A percentile compares a stretch with the other conserved stretches of the same genome.
phyloP scores from a whole-genome alignment of 768 basidiomycete species.

The Imleria badia region DNA sequence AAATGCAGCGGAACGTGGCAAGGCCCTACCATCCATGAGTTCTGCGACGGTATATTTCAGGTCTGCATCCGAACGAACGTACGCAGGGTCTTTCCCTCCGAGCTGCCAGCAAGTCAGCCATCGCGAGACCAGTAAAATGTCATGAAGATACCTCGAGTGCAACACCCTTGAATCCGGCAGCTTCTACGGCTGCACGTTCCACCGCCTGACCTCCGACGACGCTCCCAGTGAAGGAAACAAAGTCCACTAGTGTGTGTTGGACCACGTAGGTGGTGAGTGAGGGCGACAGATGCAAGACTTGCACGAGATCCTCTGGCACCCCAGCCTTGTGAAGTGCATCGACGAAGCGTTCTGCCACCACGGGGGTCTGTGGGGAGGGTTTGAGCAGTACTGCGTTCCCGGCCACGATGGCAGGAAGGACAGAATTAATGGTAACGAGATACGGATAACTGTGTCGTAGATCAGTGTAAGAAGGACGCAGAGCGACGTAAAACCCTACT shows the following conservation, averaged over 20 bases:
- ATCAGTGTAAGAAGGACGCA: not conserved
- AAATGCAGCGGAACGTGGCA: not conserved
- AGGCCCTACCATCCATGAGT: constrained; percentile 77
- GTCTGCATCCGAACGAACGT: constrained; percentile 86
- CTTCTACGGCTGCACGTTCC: constrained; percentile 63
- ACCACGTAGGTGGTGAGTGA: constrained; percentile 58
- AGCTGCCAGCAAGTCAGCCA: constrained; percentile 49
- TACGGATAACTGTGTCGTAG: constrained; percentile 69
- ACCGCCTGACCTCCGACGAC: constrained; percentile 77
- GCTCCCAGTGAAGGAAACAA: constrained; percentile 89
- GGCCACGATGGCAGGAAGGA: constrained; percentile 87
- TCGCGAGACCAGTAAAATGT: not conserved
- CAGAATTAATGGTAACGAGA: constrained; percentile 85
- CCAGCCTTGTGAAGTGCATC: constrained; percentile 71
- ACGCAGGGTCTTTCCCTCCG: constrained; percentile 97
- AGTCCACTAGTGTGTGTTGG: constrained; percentile 66
- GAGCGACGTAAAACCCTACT: constrained; percentile 48
- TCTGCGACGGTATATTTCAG: constrained; percentile 79
- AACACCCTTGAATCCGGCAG: constrained; percentile 79
- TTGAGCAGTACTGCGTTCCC: constrained; percentile 92
- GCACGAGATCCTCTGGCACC: constrained; percentile 70
- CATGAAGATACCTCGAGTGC: constrained; percentile 64
- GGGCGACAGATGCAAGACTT: constrained; percentile 74
- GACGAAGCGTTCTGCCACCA: constrained; percentile 79
- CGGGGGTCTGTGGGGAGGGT: constrained; percentile 94